Base-by-base conservation (phyloP, 2,329 filamentous ascomycete genomes). In the Lecanicillium sp. region DNA sequence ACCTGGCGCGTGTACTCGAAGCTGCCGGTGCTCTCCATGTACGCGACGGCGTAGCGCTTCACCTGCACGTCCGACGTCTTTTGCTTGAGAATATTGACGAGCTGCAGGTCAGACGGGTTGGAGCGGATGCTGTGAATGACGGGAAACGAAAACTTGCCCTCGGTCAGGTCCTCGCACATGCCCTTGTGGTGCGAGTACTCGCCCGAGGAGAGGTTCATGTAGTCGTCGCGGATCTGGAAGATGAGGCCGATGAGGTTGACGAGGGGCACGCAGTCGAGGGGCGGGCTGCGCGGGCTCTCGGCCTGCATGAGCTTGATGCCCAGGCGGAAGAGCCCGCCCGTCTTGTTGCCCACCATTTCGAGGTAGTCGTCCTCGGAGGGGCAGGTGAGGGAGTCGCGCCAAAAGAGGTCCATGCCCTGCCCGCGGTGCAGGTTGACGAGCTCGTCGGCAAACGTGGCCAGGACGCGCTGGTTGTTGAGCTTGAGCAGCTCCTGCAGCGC, bases 71-170 rank as follows among this genome's bases (percentile, higher is more conserved):
- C 84, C 15, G 72, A 75, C 1, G 89, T 88, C 64, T 88, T 90
- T 61, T 96, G 89, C 62, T 87, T 87, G 30, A 97, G 70, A 40
- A 97, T 96, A 56, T 92, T 95, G 59, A 96, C 76, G 40, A 98
- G 74, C 53, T 94, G 82, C 49, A 84, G 69, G 56, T 88, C 85
- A 20, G 67, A 64, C 14, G 77, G 85, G 56, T 88, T 77, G 43
- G 82, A 68, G 44, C 86, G 84, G 50, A 97, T 94, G 58, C 84
- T 84, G 65, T 97, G 90, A 53, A 97, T 95, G 53, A 97, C 81
- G 29, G 89, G 88, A 58, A 96, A 96, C 18, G 84, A 90, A 67
- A 96, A 96, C 71, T 97, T 97, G 46, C 90, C 90, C 66, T 97
- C 92, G 1, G 88, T 96, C 51, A 97, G 66, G 62, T 97, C 92